A percentile compares a stretch with the other conserved stretches of the same genome.
Evolutionary conservation across 305 asterid genomes (phyloP).

Genomic region (Salvia sclarea): DNA sequence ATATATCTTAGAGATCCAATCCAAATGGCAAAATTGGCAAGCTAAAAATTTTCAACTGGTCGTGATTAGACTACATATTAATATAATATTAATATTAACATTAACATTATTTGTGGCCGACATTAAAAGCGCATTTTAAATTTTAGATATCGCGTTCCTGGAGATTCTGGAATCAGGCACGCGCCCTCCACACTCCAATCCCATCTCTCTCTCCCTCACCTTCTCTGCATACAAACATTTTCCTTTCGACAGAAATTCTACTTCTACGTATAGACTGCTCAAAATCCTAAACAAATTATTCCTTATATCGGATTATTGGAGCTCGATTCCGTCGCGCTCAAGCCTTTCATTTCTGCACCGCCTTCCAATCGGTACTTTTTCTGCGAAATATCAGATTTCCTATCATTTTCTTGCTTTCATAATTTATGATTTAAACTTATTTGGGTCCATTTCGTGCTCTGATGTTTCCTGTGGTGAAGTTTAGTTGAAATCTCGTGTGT

Average conservation of each 20-base stretch:
- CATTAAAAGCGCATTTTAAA: not conserved
- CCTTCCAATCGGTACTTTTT: slow-evolving; percentile 27
- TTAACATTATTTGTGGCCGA: not conserved
- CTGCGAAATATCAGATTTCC: slow-evolving; percentile 7
- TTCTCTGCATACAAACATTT: not conserved
- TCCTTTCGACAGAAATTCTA: not conserved
- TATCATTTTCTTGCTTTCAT: slow-evolving; percentile 3
- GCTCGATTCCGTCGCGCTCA: slow-evolving; percentile 16
- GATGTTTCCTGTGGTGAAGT: not conserved
- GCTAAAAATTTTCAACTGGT: too few relatives aligned
- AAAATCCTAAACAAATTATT: not conserved
- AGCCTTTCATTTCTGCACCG: slow-evolving; percentile 9
- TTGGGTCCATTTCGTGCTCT: not conserved
- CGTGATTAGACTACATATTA: too few relatives aligned
- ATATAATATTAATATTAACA: too few relatives aligned
- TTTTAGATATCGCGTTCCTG: not conserved
- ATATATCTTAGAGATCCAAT: too few relatives aligned
- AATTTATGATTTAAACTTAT: not conserved
- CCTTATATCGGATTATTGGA: not conserved
- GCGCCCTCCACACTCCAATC: slow-evolving; percentile 48
- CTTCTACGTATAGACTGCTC: not conserved
- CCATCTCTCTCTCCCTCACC: slow-evolving; percentile 1
- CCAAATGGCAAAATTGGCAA: too few relatives aligned
- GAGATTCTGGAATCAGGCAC: slow-evolving; percentile 45
- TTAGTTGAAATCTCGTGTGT: not conserved